Evolutionary conservation across 2,329 filamentous ascomycete species (phyloP), one percentile per base, ranked within the genome.

Genomic region (Colletotrichum limetticola): DNA sequence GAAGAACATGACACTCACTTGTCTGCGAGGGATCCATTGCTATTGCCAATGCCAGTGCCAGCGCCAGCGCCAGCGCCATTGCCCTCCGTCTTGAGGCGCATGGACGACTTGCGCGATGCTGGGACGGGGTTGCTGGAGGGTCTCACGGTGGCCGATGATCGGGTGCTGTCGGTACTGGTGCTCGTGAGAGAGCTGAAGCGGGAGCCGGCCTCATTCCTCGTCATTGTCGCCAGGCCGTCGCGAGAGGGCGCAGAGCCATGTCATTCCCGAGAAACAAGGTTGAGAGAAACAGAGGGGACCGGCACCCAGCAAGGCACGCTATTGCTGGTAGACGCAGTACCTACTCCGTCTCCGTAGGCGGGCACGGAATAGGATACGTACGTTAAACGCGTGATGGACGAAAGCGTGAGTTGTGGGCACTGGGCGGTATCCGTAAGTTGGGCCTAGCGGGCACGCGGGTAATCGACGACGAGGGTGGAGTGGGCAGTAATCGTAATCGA

Each of bases 101-200:
- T 78, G n/a, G 77, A 78, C 35, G 75, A 24, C 71, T 78, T 49
- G 79, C 77, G 75, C 60, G 83, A 80, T 49, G 79, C 78, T 37
- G 79, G 78, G 67, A 80, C 78, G 72, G 76, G 80, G 72, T 80
- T 77, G 69, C 78, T 79, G 63, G 82, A 82, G 68, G 86, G 86
- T 82, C 87, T 91, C 76, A 91, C 84, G 52, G 93, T 95, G 78
- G 90, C 88, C 79, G 87, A 88, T 74, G 92, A 93, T 78, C 89
- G 88, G 83, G 88, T 90, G 85, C 91, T 93, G 78, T 91, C 88
- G 79, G 89, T 89, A 84, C 89, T 90, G 76, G 89, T 89, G 86
- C 89, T 91, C 84, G 90, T 90, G 76, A 88, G 85, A 76, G 91
- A 91, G 85, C 88, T 91, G 87, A 92, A 89, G 84, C 91, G 91